A percentile compares a stretch with the other conserved stretches of the same genome.
Conservation (phyloP, 208 protist genomes). For the Porcisia deanei region DNA sequence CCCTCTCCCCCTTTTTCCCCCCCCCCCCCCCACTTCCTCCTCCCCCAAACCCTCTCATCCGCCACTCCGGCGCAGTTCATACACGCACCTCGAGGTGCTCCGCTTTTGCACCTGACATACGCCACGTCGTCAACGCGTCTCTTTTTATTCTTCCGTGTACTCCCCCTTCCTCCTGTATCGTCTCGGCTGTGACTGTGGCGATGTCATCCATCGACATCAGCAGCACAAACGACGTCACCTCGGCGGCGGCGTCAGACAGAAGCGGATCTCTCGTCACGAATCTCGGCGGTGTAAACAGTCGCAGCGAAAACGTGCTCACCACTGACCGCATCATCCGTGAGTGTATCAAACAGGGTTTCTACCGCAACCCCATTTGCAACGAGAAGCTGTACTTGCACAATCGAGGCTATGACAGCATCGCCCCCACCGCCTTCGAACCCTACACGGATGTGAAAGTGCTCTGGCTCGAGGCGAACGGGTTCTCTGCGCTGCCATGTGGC, state of each 20-base stretch:
- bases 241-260: conserved; percentile 29
- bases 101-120: background rate
- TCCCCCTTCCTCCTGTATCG: background rate
- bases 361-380: conserved; percentile 93
- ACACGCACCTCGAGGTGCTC: background rate
- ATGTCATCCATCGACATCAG: conserved; percentile 36
- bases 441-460: conserved; percentile 92
- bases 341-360: conserved; percentile 87
- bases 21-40: too few relatives aligned
- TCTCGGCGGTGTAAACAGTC: conserved; percentile 3
- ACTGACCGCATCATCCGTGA: conserved; percentile 81
- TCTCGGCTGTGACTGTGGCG: background rate
- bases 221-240: conserved; percentile 64
- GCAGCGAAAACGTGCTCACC: conserved; percentile 47
- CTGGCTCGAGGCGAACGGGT: conserved; percentile 94
- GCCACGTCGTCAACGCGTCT: background rate
- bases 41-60: background rate
- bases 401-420: conserved; percentile 87
- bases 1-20: background rate
- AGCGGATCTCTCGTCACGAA: conserved; percentile 21
- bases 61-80: background rate
- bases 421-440: conserved; percentile 71
- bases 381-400: conserved; percentile 95
- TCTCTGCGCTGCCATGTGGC: conserved; percentile 68
- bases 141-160: background rate